Evolutionary conservation across 805 yeast genomes (phyloP), one percentile per base, ranked within the genome.

Genomic region (Yamadazyma nakazawae): DNA sequence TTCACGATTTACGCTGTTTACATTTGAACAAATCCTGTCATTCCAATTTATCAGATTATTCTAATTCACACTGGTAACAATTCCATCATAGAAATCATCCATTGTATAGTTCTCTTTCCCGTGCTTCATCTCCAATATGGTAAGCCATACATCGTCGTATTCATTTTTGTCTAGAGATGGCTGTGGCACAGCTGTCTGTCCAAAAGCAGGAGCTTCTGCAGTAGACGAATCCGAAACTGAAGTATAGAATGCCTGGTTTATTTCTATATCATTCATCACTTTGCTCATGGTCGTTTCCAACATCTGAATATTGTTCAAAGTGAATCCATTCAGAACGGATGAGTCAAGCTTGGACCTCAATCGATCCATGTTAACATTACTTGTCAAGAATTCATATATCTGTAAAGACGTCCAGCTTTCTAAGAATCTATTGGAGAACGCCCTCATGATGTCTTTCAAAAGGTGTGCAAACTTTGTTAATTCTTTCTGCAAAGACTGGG

Each of bases 331-430:
- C 16, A 24, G 30, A n/a, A 7, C 38, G 2, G 37, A 19, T 2
- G 28, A 9, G 14, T 38, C 34, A 14, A 44, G 14, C 11, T 34
- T 24, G 8, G 18, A 2, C 13, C 24, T 35, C 2, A 44, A 7
- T 9, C 37, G 18, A 2, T 58, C 17, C 54, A 63, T 56, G 0
- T 53, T 63, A n/a, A 78, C 50, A 5, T 72, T 46, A 18, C 62
- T 63, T 17, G 71, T 52, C 30, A 80, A 55, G 28, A 66, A 67
- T 2, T 58, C 59, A 38, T 75, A 77, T 1, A 85, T 81, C 54
- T 81, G 81, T 31, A 78, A 66, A 60, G 82, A 73, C 62, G 84
- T 73, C 80, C 82, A 80, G 3, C 87, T 82, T 54, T 79, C 80
- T 45, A 79, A 79, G 57, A 80, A 83, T 50, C 76, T 72, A 13